These are phyloP conservation scores for Allodekkera sacchari DNA, from an alignment of 805 yeast species.

Conservation along the genomic window DNA sequence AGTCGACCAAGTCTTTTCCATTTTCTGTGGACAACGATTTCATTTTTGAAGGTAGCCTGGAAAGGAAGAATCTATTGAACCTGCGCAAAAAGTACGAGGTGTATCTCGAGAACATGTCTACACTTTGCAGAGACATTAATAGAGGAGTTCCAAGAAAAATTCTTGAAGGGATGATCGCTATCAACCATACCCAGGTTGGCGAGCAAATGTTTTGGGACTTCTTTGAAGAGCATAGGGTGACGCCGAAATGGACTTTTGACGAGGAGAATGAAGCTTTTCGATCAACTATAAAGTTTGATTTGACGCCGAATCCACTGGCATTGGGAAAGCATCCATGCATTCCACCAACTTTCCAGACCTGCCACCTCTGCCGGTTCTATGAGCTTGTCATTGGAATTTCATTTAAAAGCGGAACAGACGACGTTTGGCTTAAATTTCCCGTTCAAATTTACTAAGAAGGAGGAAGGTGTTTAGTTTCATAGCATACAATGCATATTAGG, in stretches of 20 bases:
- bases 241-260: constrained; percentile 7
- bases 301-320: constrained; percentile 3
- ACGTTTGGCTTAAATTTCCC: too few relatives aligned
- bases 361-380: constrained; percentile 10
- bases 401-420: too few relatives aligned
- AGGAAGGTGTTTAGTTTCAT: too few relatives aligned
- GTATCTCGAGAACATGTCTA: constrained; percentile 6
- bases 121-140: constrained; percentile 6
- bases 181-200: constrained; percentile 3
- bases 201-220: constrained; percentile 5
- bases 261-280: constrained; percentile 1
- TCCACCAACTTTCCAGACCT: constrained; percentile 10
- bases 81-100: constrained; percentile 6
- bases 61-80: constrained; percentile 2
- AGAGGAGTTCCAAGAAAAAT: constrained; percentile 9
- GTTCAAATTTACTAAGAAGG: too few relatives aligned
- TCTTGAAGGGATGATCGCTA: constrained; percentile 6
- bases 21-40: constrained; percentile 12
- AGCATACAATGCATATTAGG: too few relatives aligned
- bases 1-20: constrained; percentile 14
- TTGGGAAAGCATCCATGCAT: constrained; percentile 6
- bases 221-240: constrained; percentile 6
- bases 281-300: constrained; percentile 6
- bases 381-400: constrained; percentile 8
- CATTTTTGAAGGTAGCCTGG: constrained; percentile 6